phyloP scores from a whole-genome alignment of 176 grass and related monocot species.

The Triticum timopheevii region DNA sequence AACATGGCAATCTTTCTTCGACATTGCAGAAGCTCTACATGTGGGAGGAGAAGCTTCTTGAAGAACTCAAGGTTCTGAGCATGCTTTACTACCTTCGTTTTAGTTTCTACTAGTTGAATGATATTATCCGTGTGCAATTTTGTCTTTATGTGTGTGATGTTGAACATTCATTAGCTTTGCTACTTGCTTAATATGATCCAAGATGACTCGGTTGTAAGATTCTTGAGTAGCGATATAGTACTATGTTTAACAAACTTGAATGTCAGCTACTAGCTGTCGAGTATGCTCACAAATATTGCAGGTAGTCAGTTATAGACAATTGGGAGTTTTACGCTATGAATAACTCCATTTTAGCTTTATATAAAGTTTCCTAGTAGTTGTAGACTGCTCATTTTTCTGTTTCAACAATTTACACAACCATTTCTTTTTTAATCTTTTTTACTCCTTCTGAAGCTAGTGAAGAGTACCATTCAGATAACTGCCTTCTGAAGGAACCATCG shows the following conservation, averaged over 20 bases:
- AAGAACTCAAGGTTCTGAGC: conserved; percentile 74
- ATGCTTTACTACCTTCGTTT: conserved; percentile 4
- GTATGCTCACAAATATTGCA: not conserved
- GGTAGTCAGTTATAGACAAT: not conserved
- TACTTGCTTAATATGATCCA: not conserved
- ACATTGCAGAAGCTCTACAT: conserved; percentile 73
- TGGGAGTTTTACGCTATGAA: not conserved
- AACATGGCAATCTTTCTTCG: conserved; percentile 51
- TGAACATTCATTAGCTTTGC: not conserved
- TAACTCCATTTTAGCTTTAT: not conserved
- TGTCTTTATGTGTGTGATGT: not conserved
- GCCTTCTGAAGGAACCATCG: not conserved
- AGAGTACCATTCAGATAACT: not conserved
- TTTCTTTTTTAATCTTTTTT: not conserved
- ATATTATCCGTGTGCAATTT: not conserved
- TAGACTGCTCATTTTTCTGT: not conserved
- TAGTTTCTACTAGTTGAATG: not conserved
- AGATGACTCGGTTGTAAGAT: not conserved
- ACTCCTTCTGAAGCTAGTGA: too few relatives aligned
- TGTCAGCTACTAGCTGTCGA: not conserved
- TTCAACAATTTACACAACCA: not conserved
- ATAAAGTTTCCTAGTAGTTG: not conserved
- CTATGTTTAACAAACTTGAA: not conserved
- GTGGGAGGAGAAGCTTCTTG: conserved; percentile 86
- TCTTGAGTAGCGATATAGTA: not conserved